A percentile compares a stretch with the other conserved stretches of the same genome.
These are phyloP conservation scores for Termitomyces sp. DNA, from an alignment of 768 basidiomycete genomes.

Conservation along the genomic window DNA sequence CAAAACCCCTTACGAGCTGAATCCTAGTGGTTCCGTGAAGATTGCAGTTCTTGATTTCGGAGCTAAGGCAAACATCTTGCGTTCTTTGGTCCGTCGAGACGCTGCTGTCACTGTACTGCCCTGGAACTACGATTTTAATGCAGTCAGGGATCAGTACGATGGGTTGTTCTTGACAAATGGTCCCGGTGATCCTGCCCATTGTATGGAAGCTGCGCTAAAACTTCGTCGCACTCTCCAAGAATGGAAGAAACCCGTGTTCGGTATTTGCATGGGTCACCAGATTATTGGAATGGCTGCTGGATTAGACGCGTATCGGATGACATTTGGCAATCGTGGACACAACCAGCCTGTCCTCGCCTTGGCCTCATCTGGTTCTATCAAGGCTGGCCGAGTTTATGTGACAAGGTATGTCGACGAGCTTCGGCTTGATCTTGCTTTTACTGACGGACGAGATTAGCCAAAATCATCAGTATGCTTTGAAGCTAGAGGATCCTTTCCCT, in stretches of 20 bases:
- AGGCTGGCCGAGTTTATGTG: constrained; percentile 94
- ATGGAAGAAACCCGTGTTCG: constrained; percentile 94
- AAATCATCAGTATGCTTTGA: constrained; percentile 99
- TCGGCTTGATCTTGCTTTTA: background rate
- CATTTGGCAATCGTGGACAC: constrained; percentile 98
- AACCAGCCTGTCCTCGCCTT: constrained; percentile 98
- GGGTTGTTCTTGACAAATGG: constrained; percentile 97
- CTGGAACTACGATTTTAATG: constrained; percentile 97
- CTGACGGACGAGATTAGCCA: constrained; percentile 42
- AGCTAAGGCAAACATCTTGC: constrained; percentile 94
- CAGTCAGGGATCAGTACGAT: constrained; percentile 84
- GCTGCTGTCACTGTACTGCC: constrained; percentile 94
- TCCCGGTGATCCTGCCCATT: constrained; percentile 89
- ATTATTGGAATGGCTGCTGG: constrained; percentile 97
- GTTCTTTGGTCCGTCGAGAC: constrained; percentile 85
- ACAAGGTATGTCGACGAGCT: constrained; percentile 57
- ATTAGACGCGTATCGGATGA: constrained; percentile 96
- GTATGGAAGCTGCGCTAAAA: constrained; percentile 77
- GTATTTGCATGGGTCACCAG: constrained; percentile 99
- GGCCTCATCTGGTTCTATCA: constrained; percentile 90
- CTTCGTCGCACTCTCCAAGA: constrained; percentile 79
- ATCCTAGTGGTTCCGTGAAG: constrained; percentile 81
- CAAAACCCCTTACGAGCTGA: constrained; percentile 75
- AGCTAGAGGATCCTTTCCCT: constrained; percentile 92
- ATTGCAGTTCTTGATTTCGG: constrained; percentile 98